Conservation (phyloP, 331 rosid species). For the Cydonia oblonga region DNA sequence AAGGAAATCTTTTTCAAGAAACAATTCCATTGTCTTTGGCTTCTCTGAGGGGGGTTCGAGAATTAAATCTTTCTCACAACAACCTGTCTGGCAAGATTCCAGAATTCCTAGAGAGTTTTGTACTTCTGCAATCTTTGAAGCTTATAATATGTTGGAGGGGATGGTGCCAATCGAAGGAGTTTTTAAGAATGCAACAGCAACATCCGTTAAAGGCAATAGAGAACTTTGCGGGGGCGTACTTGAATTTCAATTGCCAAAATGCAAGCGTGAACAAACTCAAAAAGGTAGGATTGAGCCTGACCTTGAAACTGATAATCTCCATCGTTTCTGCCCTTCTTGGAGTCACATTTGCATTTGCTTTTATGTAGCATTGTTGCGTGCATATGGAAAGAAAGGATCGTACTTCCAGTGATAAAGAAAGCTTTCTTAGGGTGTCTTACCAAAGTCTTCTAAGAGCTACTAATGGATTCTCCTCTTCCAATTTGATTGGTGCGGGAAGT, state of each 20-base stretch:
- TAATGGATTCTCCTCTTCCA: slow-evolving; percentile 7
- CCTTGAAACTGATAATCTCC: neutral
- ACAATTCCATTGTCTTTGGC: neutral
- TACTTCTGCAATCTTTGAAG: neutral
- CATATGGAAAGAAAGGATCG: neutral
- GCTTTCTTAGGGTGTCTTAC: neutral
- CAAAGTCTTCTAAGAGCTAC: slow-evolving; percentile 8
- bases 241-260: neutral
- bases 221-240: slow-evolving; percentile 9
- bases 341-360: neutral
- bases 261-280: neutral
- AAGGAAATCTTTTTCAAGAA: neutral
- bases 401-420: neutral
- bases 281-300: neutral
- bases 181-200: slow-evolving; percentile 6
- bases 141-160: neutral
- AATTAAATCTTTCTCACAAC: neutral
- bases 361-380: neutral
- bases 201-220: slow-evolving; percentile 6
- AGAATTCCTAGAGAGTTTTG: neutral
- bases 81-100: neutral
- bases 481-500: slow-evolving; percentile 7
- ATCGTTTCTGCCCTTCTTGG: neutral
- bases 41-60: neutral
- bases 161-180: slow-evolving; percentile 5